Base-by-base conservation (phyloP, 1,284 basidiomycete genomes). In the Moesziomyces globuligerus region DNA sequence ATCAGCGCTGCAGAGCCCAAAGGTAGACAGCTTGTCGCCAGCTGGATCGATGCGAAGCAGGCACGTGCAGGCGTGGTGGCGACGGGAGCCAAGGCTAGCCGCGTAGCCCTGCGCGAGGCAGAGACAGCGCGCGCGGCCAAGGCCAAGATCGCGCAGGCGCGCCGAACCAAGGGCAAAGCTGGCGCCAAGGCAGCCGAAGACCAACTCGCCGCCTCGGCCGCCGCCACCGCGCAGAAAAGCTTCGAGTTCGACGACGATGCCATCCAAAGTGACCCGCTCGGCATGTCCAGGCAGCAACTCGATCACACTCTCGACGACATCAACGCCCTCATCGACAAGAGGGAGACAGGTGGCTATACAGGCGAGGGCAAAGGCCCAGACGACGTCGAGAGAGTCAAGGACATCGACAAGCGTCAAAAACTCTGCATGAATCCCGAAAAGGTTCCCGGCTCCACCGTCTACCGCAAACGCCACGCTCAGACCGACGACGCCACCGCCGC, bases 231-330 rank as follows among this genome's bases (percentile, higher is more conserved):
- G 1, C 11, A 40, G 1, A 13, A 32, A 2, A n/a, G 21, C 17
- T 29, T 52, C 15, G 65, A 71, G 17, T 58, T 72, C 38, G 64
- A 54, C 44, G 73, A 69, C 44, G 46, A 21, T 18, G 48, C 44
- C 41, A 45, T 72, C 20, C 37, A 36, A 3, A n/a, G 26, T 20
- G 65, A 70, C 48, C 73, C 48, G 3, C 51, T 68, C 18, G 59
- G 55, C 10, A 65, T 71, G 75, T 89, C 89, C 1, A 87, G 86
- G 52, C 79, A 85, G 3, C 87, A 90, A 26, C 87, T 94, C 21
- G 87, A 90, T 69, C 84, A 85, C 55, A 88, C 89, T 78, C 86
- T 97, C 37, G 86, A 70, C 20, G 45, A 49, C 37, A 67, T 74
- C 9, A 57, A 65, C n/a, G 42, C 34, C 11, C 18, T 74, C 3